Evolutionary conservation across 2,329 filamentous ascomycete species (phyloP).

Genomic region (Metarhizium rileyi): DNA sequence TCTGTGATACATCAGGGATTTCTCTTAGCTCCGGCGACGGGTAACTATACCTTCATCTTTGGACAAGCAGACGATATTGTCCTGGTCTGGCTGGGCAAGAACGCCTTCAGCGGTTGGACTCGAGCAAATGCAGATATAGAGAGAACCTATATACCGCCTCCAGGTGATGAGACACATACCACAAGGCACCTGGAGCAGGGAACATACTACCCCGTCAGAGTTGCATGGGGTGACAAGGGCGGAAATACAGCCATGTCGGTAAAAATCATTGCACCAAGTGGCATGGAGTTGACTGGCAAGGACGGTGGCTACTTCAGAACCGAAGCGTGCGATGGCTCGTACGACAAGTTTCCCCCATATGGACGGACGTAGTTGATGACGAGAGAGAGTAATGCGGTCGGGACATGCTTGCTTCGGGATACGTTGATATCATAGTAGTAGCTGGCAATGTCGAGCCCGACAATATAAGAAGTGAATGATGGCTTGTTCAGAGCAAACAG

Average conservation of each 20-base stretch:
- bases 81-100: constrained; percentile 7
- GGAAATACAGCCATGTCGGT: constrained; percentile 9
- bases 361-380: constrained; percentile 1
- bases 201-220: constrained; percentile 8
- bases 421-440: too few species aligned
- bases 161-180: constrained; percentile 8
- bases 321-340: constrained; percentile 9
- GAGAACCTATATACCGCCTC: constrained; percentile 9
- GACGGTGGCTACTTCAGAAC: constrained; percentile 9
- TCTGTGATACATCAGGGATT: constrained; percentile 9
- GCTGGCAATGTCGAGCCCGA: background rate
- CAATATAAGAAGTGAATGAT: too few species aligned
- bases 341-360: constrained; percentile 8
- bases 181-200: constrained; percentile 7
- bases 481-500: too few species aligned
- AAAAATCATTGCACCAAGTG: constrained; percentile 8
- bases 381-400: too few species aligned
- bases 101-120: constrained; percentile 8
- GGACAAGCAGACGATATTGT: constrained; percentile 10
- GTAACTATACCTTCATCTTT: constrained; percentile 9
- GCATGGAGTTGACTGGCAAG: constrained; percentile 8
- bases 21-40: constrained; percentile 8
- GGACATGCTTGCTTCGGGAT: too few species aligned
- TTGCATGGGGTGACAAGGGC: constrained; percentile 9
- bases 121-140: constrained; percentile 9